Percentiles rank a stretch among this genome's conserved stretches.
These are phyloP conservation scores for Lichtheimia ornata DNA, from an alignment of 371 early-diverging fungal genomes.

Conservation along the genomic window DNA sequence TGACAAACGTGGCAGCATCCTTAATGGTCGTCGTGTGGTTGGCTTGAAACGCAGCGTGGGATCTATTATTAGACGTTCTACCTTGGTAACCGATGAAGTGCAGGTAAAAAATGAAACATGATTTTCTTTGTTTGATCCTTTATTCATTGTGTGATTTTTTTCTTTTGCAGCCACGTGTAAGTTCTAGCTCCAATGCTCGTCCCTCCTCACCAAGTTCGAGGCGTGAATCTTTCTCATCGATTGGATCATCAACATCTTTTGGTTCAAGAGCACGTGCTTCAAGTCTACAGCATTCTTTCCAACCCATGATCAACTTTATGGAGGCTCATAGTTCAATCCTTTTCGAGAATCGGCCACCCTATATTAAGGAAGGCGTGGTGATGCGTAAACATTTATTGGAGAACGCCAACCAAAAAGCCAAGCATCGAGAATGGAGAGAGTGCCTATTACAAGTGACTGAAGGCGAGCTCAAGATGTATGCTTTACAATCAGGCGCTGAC, in stretches of 20 bases:
- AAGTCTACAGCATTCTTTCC: slow-evolving; percentile 16
- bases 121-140: slow-evolving; percentile 81
- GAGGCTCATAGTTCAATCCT: slow-evolving; percentile 20
- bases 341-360: slow-evolving; percentile 42
- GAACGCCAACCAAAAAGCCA: slow-evolving; percentile 75
- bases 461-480: slow-evolving; percentile 80
- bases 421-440: slow-evolving; percentile 85
- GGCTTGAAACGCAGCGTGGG: slow-evolving; percentile 23
- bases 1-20: slow-evolving; percentile 22
- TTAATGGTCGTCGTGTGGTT: slow-evolving; percentile 18
- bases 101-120: slow-evolving; percentile 31
- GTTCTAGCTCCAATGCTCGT: slow-evolving; percentile 20
- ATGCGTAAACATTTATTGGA: slow-evolving; percentile 87
- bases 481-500: slow-evolving; percentile 29
- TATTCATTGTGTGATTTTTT: slow-evolving; percentile 61
- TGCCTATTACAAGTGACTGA: slow-evolving; percentile 72
- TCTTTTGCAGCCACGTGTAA: slow-evolving; percentile 17
- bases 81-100: slow-evolving; percentile 28
- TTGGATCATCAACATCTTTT: slow-evolving; percentile 19
- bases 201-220: slow-evolving; percentile 20
- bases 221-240: slow-evolving; percentile 23
- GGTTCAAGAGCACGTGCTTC: slow-evolving; percentile 10
- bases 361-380: slow-evolving; percentile 75
- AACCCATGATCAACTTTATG: slow-evolving; percentile 28
- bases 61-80: slow-evolving; percentile 24